phyloP scores from a whole-genome alignment of 2,329 filamentous ascomycete species.

The Pseudocercospora fuligena region DNA sequence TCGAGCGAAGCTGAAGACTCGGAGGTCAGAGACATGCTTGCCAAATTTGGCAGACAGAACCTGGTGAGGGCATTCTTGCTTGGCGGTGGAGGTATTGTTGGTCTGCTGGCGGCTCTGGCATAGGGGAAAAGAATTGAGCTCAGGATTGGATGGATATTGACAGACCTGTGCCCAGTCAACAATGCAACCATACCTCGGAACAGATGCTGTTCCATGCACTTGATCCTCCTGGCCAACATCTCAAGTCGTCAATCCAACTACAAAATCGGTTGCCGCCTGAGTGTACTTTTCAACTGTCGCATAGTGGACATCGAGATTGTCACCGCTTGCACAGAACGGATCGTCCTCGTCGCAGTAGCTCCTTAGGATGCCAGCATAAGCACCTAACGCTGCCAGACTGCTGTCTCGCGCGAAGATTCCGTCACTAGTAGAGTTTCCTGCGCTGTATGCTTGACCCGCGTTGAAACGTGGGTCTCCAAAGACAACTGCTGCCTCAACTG shows the following conservation, averaged over 20 bases:
- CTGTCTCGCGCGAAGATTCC: constrained; percentile 34
- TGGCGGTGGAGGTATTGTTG: constrained; percentile 34
- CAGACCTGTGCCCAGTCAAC: neutral
- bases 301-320: constrained; percentile 28
- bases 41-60: constrained; percentile 36
- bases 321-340: constrained; percentile 31
- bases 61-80: constrained; percentile 31
- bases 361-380: constrained; percentile 27
- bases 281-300: constrained; percentile 25
- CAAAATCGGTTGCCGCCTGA: constrained; percentile 29
- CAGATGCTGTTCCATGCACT: neutral
- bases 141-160: neutral
- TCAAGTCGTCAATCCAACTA: constrained; percentile 24
- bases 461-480: constrained; percentile 46
- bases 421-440: constrained; percentile 38
- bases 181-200: neutral
- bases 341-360: constrained; percentile 35
- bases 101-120: constrained; percentile 29
- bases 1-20: constrained; percentile 45
- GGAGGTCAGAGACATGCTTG: constrained; percentile 45
- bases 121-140: neutral
- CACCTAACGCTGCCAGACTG: constrained; percentile 26
- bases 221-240: neutral
- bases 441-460: constrained; percentile 36
- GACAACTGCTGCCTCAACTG: constrained; percentile 42